Conservation (phyloP, 768 basidiomycete genomes). For the Podaxis carcinomalis region DNA sequence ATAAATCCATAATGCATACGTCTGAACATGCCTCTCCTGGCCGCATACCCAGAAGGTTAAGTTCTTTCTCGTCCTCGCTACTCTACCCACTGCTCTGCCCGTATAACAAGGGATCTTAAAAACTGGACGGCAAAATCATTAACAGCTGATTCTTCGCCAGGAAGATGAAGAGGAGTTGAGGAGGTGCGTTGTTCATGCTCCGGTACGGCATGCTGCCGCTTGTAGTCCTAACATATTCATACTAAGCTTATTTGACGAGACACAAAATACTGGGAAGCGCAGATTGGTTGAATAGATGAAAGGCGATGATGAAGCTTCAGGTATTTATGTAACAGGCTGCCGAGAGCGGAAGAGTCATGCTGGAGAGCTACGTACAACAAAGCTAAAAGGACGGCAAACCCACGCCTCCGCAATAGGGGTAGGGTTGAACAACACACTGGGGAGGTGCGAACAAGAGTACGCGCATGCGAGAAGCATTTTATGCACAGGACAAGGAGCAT, state of each 20-base stretch:
- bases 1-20: constrained; percentile 25
- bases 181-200: too few relatives aligned
- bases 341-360: background rate
- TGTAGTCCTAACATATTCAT: too few relatives aligned
- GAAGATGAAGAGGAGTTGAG: background rate
- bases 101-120: constrained; percentile 22
- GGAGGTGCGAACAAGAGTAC: background rate
- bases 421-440: constrained; percentile 1
- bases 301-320: constrained; percentile 2
- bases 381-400: background rate
- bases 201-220: too few relatives aligned
- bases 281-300: background rate
- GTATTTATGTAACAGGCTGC: background rate
- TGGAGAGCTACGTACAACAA: background rate
- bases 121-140: constrained; percentile 27
- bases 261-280: constrained; percentile 16
- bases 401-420: background rate
- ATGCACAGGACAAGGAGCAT: background rate
- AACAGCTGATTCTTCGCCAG: constrained; percentile 27
- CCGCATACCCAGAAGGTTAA: constrained; percentile 26
- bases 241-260: constrained; percentile 17
- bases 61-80: constrained; percentile 19
- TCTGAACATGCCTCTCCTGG: constrained; percentile 19
- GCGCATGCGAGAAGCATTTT: too few relatives aligned
- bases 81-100: background rate